These are phyloP conservation scores for Cytospora piceicola DNA, from an alignment of 2,329 filamentous ascomycete species.

Conservation along the genomic window DNA sequence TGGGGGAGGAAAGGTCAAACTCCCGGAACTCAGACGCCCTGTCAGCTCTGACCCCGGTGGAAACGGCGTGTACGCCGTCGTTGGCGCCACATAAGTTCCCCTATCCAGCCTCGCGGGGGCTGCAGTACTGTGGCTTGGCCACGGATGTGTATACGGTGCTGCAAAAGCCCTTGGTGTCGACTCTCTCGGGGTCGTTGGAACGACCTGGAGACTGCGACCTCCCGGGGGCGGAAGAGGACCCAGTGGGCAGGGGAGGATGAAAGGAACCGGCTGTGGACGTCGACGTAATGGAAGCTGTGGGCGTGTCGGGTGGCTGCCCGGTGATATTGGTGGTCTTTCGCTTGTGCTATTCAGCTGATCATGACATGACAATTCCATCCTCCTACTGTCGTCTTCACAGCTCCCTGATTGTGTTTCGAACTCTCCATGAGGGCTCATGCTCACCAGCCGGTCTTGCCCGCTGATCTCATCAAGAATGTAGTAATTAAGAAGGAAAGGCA, in stretches of 20 bases:
- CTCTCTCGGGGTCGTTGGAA: not conserved
- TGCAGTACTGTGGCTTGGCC: no score
- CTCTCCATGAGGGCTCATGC: not conserved
- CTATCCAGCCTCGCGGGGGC: not conserved
- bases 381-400: not conserved
- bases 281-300: not conserved
- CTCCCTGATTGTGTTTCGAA: not conserved
- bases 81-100: no score
- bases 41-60: not conserved
- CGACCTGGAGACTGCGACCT: not conserved
- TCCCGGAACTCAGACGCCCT: not conserved
- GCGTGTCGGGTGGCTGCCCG: not conserved
- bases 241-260: conserved; percentile 16
- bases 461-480: not conserved
- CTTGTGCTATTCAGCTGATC: no score
- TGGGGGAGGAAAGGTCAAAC: not conserved
- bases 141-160: not conserved
- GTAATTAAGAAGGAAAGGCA: not conserved
- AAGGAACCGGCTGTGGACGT: conserved; percentile 11
- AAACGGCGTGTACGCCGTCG: not conserved
- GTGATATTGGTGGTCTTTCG: not conserved
- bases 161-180: not conserved
- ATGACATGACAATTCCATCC: not conserved
- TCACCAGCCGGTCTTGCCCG: not conserved
- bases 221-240: not conserved